Evolutionary conservation across 163 green algal species (phyloP).

Genomic region (Prototheca wickerhamii): DNA sequence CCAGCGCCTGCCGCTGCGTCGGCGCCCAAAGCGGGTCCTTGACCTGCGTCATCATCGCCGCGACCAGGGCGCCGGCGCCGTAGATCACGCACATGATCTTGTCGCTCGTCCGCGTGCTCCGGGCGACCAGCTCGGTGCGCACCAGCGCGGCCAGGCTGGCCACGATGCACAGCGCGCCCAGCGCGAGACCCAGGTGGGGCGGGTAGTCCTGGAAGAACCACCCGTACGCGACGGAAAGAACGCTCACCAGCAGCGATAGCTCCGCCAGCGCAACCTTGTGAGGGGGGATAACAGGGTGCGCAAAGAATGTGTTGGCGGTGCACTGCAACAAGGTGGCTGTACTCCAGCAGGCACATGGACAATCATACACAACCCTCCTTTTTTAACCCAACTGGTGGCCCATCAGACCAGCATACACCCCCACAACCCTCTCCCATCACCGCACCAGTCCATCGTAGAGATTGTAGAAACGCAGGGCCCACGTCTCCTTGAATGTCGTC

Average conservation of each 20-base stretch:
- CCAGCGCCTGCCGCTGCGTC: background rate
- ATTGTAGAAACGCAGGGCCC: background rate
- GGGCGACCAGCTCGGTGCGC: background rate
- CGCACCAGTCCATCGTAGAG: background rate
- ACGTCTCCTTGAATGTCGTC: background rate
- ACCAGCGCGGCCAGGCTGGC: background rate
- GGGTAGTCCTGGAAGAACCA: background rate
- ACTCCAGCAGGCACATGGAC: too few relatives aligned
- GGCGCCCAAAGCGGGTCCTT: background rate
- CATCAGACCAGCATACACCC: background rate
- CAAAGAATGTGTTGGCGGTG: too few relatives aligned
- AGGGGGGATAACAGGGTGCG: too few relatives aligned
- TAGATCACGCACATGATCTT: background rate
- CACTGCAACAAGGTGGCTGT: too few relatives aligned
- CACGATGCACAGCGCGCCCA: background rate
- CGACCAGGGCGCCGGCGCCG: background rate
- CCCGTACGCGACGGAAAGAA: background rate
- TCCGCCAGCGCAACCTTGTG: background rate
- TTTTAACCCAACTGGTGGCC: too few relatives aligned
- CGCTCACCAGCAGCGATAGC: background rate
- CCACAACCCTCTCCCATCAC: background rate
- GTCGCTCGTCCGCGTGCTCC: background rate
- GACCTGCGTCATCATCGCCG: background rate
- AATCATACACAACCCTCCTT: too few relatives aligned
- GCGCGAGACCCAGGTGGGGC: background rate